Evolutionary conservation across 2,329 filamentous ascomycete species (phyloP).

Genomic region (Aspergillus brasiliensis): DNA sequence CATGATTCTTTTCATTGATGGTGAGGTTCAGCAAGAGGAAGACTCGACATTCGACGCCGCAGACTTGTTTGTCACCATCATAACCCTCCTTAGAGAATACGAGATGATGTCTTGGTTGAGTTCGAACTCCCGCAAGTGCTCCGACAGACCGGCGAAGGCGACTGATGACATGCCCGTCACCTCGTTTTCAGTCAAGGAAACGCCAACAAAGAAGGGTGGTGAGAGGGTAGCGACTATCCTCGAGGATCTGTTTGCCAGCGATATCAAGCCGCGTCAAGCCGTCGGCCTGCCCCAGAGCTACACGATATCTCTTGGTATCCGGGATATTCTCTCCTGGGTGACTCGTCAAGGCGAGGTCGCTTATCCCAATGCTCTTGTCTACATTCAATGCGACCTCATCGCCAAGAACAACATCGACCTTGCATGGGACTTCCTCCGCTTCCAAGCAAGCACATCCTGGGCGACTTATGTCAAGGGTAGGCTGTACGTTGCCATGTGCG

Average conservation of each 20-base stretch:
- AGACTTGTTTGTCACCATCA: constrained; percentile 63
- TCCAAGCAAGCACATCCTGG: constrained; percentile 62
- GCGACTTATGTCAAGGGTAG: constrained; percentile 80
- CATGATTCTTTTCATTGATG: constrained; percentile 82
- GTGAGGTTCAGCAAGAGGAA: constrained; percentile 74
- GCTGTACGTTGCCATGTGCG: constrained; percentile 70
- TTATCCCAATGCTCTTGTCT: constrained; percentile 64
- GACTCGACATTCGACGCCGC: constrained; percentile 66
- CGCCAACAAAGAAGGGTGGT: constrained; percentile 23
- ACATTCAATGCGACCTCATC: constrained; percentile 69
- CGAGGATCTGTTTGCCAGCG: constrained; percentile 48
- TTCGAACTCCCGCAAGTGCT: constrained; percentile 40
- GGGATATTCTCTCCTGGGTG: constrained; percentile 49
- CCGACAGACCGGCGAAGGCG: constrained; percentile 26
- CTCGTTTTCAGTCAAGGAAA: constrained; percentile 29
- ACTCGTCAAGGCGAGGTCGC: constrained; percentile 57
- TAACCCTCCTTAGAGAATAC: constrained; percentile 70
- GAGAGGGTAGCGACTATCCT: constrained; percentile 40
- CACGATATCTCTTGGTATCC: constrained; percentile 45
- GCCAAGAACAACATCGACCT: constrained; percentile 67
- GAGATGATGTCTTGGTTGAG: constrained; percentile 70
- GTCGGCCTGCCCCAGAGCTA: constrained; percentile 45
- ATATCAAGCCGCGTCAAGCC: constrained; percentile 46
- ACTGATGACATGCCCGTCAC: constrained; percentile 27
- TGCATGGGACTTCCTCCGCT: constrained; percentile 66